Evolutionary conservation across 805 yeast species (phyloP), one percentile per base, ranked within the genome.

Genomic region (Diddensiella transvaalensis): DNA sequence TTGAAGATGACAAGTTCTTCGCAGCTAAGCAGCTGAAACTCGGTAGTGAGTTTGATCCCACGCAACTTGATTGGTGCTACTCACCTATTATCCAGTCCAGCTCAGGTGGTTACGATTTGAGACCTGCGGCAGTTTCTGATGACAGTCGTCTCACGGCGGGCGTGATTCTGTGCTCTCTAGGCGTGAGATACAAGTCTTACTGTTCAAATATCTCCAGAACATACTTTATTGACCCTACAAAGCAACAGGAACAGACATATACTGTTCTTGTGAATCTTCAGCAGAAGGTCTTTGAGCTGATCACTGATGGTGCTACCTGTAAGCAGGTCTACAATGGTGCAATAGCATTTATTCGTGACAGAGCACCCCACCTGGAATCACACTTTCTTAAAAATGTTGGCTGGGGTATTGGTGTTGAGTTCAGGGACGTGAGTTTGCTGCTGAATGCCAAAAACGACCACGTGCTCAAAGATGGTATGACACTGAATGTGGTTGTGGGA

Each of bases 11-110:
- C n/a, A 80, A 78, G 57, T 85, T 85, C 70, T 78, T 83, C 64
- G 65, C 67, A 36, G 63, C 79, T 59, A 79, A 81, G 59, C 76
- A 77, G 55, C 63, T 79, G 42, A 73, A 75, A 49, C 56, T 77
- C 18, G 83, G 85, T 40, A 71, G 77, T 29, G 91, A 85, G 47
- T 84, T 89, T 52, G 95, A 88, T 60, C 72, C 83, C 3, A 80
- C 79, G 52, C 78, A 80, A 54, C 69, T 91, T 18, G 98, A 91
- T 64, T 91, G 97, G 96, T 86, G 95, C 56, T 88, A 87, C 66
- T 80, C 89, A 47, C 97, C 98, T 23, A 86, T 89, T 45, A 77
- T 89, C 46, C 95, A 88, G 69, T 84, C 95, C 57, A 88, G 87
- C 30, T 37, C 43, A n/a, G 48, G 41, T n/a, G 80, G 81, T 47